phyloP scores from a whole-genome alignment of 805 yeast genomes.

The Saccharomycopsis malanga region DNA sequence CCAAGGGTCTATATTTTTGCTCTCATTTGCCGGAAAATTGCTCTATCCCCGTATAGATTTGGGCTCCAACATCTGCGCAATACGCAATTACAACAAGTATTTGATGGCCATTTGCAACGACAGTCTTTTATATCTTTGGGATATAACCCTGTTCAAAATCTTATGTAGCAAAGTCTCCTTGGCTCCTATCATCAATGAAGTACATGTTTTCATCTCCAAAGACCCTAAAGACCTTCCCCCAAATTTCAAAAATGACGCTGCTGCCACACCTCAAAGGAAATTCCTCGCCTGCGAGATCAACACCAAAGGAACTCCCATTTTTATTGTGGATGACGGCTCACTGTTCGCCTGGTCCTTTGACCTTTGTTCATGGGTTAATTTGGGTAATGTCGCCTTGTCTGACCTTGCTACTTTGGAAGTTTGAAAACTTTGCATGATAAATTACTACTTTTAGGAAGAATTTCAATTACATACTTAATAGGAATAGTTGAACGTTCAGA shows the following conservation, averaged over 20 bases:
- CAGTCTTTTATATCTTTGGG: conserved; percentile 49
- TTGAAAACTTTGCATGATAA: too few species aligned
- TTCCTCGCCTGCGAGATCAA: conserved; percentile 12
- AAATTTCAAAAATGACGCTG: too few species aligned
- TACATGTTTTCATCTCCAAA: background rate
- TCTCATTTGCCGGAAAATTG: conserved; percentile 30
- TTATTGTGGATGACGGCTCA: conserved; percentile 2
- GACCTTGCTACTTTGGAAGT: background rate
- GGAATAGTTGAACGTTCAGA: too few species aligned
- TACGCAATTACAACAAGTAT: conserved; percentile 32
- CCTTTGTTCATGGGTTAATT: conserved; percentile 13
- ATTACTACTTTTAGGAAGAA: too few species aligned
- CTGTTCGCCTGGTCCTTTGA: conserved; percentile 15
- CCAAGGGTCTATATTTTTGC: conserved; percentile 31
- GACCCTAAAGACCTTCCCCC: background rate
- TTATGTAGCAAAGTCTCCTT: conserved; percentile 41
- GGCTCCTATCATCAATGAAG: conserved; percentile 44
- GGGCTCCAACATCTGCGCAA: conserved; percentile 42
- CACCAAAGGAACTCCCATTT: conserved; percentile 12
- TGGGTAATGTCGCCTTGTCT: background rate
- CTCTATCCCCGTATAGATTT: conserved; percentile 38
- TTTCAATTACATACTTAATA: too few species aligned
- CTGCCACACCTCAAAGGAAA: background rate
- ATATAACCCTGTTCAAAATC: conserved; percentile 31
- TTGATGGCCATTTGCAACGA: conserved; percentile 46